Percentiles rank a stretch among this genome's conserved stretches.
phyloP scores from a whole-genome alignment of 2,329 filamentous ascomycete species.

The Cryphonectria nitschkei region DNA sequence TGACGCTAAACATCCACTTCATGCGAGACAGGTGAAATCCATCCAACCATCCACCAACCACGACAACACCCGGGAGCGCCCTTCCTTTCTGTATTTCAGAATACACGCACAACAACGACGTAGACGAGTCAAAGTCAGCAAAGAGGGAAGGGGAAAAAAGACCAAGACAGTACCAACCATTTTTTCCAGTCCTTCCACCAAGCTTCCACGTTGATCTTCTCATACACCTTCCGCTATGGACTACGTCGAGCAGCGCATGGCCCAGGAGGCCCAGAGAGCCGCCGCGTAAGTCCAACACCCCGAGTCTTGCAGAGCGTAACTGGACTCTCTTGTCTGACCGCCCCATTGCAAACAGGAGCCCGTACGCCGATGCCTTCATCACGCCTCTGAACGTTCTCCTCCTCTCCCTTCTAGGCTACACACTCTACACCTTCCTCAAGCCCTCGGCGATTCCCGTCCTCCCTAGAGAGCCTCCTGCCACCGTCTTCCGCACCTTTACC shows the following conservation, averaged over 20 bases:
- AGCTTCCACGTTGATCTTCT: not conserved
- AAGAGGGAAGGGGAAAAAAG: not conserved
- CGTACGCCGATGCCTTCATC: conserved; percentile 48
- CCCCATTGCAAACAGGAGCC: conserved; percentile 10
- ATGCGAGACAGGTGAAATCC: not conserved
- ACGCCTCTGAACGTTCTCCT: conserved; percentile 69
- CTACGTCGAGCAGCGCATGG: conserved; percentile 60
- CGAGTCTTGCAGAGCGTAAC: not conserved
- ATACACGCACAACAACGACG: not conserved
- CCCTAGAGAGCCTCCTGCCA: conserved; percentile 57
- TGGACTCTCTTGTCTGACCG: conserved; percentile 1
- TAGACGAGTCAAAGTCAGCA: not conserved
- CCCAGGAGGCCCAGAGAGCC: conserved; percentile 55
- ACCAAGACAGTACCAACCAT: not conserved
- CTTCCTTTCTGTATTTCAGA: not conserved
- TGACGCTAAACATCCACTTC: not conserved
- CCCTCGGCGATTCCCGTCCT: conserved; percentile 51
- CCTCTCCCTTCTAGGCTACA: conserved; percentile 58
- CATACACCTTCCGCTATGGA: conserved; percentile 47
- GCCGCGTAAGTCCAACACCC: conserved; percentile 24
- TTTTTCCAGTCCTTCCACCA: not conserved
- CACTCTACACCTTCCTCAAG: conserved; percentile 59
- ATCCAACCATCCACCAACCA: not conserved
- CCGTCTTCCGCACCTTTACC: conserved; percentile 72
- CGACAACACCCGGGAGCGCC: not conserved